phyloP scores from a whole-genome alignment of 495 filamentous ascomycete genomes.

The Neurospora sp. region DNA sequence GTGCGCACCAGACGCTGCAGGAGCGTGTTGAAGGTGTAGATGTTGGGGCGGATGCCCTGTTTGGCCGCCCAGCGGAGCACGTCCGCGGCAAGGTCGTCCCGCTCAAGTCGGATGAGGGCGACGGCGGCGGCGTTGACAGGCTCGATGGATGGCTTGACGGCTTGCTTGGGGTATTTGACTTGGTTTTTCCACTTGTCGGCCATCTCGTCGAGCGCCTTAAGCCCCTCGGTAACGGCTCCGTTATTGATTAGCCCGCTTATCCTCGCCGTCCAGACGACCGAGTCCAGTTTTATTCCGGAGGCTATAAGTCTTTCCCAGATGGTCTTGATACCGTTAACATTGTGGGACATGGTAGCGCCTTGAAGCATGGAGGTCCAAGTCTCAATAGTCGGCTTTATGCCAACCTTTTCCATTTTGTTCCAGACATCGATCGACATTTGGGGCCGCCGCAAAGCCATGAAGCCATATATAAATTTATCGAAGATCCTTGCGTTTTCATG shows the following conservation, averaged over 20 bases:
- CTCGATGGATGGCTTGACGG: constrained; percentile 45
- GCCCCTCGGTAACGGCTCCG: constrained; percentile 34
- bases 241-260: constrained; percentile 48
- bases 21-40: constrained; percentile 60
- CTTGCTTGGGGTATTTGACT: constrained; percentile 12
- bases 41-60: constrained; percentile 49
- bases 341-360: constrained; percentile 41
- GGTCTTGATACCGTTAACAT: constrained; percentile 39
- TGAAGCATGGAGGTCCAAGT: constrained; percentile 57
- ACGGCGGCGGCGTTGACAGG: constrained; percentile 55
- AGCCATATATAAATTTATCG: constrained; percentile 44
- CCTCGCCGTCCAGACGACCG: constrained; percentile 48
- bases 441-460: constrained; percentile 37
- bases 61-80: constrained; percentile 49
- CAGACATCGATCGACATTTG: constrained; percentile 46
- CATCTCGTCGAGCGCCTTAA: constrained; percentile 53
- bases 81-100: constrained; percentile 23
- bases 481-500: constrained; percentile 30
- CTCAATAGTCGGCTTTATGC: constrained; percentile 39
- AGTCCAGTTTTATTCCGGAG: constrained; percentile 45
- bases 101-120: constrained; percentile 25
- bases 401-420: constrained; percentile 44
- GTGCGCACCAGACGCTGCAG: constrained; percentile 44
- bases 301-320: constrained; percentile 49
- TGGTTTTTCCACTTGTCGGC: constrained; percentile 38